Evolutionary conservation across 192 early-diverging fungal species (phyloP).

Genomic region (Phlyctochytrium arcticum): DNA sequence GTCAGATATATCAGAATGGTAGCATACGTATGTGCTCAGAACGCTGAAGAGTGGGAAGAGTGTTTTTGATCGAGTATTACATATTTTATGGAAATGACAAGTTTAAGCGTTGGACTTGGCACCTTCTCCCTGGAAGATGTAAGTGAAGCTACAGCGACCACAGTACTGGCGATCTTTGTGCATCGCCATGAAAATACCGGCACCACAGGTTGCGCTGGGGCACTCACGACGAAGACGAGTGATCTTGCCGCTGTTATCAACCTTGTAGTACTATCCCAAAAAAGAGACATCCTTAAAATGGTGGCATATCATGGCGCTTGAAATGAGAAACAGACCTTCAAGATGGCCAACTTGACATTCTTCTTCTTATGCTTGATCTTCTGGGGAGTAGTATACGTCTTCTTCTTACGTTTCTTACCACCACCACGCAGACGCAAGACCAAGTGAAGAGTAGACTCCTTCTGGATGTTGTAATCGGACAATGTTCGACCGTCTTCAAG

Average conservation of each 20-base stretch:
- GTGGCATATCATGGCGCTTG: too few species aligned
- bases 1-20: too few species aligned
- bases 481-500: conserved; percentile 66
- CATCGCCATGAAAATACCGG: conserved; percentile 99
- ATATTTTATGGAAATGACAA: background rate
- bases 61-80: too few species aligned
- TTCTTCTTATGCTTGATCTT: conserved; percentile 99
- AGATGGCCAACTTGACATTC: conserved; percentile 98
- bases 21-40: too few species aligned
- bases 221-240: conserved; percentile 99
- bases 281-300: too few species aligned
- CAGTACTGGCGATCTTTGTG: conserved; percentile 99
- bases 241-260: conserved; percentile 94
- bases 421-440: conserved; percentile 75
- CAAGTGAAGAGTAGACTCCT: conserved; percentile 67
- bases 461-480: conserved; percentile 68
- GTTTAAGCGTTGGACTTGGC: conserved; percentile 31
- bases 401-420: conserved; percentile 99
- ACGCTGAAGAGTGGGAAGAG: too few species aligned
- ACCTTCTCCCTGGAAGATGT: conserved; percentile 84
- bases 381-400: conserved; percentile 99
- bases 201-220: conserved; percentile 93
- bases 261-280: conserved; percentile 99
- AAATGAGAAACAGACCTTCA: too few species aligned
- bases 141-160: conserved; percentile 92